Evolutionary conservation across 2,329 filamentous ascomycete species (phyloP).

Genomic region (Aspergillus neotritici): DNA sequence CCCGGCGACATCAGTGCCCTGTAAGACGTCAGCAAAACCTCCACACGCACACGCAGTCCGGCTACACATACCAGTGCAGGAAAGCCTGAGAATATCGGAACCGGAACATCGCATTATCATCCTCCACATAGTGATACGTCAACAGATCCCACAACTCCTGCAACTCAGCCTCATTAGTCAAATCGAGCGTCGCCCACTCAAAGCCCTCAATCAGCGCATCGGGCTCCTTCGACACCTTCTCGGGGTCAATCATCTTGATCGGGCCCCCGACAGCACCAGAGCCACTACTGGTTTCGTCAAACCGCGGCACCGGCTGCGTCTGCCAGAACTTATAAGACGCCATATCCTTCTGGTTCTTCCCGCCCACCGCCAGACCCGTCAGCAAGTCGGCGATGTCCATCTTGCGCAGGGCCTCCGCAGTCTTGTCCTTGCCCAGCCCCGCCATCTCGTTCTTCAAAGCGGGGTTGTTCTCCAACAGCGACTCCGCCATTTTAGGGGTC

Average conservation of each 20-base stretch:
- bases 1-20: constrained; percentile 93
- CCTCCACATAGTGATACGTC: constrained; percentile 93
- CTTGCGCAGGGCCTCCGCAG: constrained; percentile 46
- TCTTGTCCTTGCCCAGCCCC: constrained; percentile 59
- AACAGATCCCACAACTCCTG: constrained; percentile 89
- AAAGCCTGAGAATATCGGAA: constrained; percentile 93
- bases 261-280: constrained; percentile 66
- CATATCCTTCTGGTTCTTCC: constrained; percentile 94
- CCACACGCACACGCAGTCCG: neutral
- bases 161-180: constrained; percentile 69
- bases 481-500: constrained; percentile 33
- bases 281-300: constrained; percentile 52
- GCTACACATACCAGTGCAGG: constrained; percentile 65
- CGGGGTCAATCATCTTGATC: constrained; percentile 71
- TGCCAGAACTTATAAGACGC: constrained; percentile 98
- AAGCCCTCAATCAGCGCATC: constrained; percentile 73
- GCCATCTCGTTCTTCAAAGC: constrained; percentile 68
- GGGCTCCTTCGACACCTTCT: constrained; percentile 72
- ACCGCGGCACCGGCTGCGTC: constrained; percentile 89
- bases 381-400: constrained; percentile 46
- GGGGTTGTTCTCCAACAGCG: constrained; percentile 47
- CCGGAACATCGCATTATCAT: constrained; percentile 92
- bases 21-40: neutral
- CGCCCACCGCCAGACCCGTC: constrained; percentile 59
- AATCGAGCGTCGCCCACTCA: constrained; percentile 88